phyloP scores from a whole-genome alignment of 208 protist species.

The Leishmania aethiopica region DNA sequence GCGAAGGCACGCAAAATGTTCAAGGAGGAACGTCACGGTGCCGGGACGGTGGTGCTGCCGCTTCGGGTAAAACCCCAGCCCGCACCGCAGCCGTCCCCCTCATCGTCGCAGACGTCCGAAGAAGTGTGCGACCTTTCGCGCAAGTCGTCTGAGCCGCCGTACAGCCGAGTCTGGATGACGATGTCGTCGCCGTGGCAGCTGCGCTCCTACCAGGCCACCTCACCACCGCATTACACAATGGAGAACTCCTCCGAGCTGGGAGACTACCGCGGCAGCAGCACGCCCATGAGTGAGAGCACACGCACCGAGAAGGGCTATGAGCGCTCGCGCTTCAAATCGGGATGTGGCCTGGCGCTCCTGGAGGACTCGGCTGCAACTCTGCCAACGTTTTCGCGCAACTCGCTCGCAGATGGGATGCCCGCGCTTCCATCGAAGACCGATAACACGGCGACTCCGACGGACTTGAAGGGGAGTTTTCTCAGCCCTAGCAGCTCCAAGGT shows the following conservation, averaged over 20 bases:
- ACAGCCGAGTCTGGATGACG: not conserved
- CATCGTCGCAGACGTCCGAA: not conserved
- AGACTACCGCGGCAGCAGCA: not conserved
- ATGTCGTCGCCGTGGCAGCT: not conserved
- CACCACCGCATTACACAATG: not conserved
- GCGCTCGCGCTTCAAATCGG: conserved; percentile 10
- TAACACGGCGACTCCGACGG: not conserved
- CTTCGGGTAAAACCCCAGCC: conserved; percentile 15
- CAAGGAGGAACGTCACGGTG: conserved; percentile 22
- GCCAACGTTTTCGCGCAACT: conserved; percentile 7
- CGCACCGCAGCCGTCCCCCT: not conserved
- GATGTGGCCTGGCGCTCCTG: conserved; percentile 41
- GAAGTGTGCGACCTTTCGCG: not conserved
- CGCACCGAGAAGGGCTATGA: not conserved
- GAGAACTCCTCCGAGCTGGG: conserved; percentile 9
- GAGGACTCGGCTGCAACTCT: conserved; percentile 30
- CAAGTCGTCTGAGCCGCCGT: not conserved
- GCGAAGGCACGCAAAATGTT: conserved; percentile 61
- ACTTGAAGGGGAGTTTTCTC: conserved; percentile 6
- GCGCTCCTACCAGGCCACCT: not conserved
- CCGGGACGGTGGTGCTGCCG: conserved; percentile 45
- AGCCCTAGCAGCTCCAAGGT: not conserved
- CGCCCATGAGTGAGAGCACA: conserved; percentile 8
- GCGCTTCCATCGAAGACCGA: not conserved
- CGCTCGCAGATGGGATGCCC: not conserved